A percentile compares a stretch with the other conserved stretches of the same genome.
These are phyloP conservation scores for Laetiporus sulphureus DNA, from an alignment of 1,284 basidiomycete genomes.

Conservation along the genomic window DNA sequence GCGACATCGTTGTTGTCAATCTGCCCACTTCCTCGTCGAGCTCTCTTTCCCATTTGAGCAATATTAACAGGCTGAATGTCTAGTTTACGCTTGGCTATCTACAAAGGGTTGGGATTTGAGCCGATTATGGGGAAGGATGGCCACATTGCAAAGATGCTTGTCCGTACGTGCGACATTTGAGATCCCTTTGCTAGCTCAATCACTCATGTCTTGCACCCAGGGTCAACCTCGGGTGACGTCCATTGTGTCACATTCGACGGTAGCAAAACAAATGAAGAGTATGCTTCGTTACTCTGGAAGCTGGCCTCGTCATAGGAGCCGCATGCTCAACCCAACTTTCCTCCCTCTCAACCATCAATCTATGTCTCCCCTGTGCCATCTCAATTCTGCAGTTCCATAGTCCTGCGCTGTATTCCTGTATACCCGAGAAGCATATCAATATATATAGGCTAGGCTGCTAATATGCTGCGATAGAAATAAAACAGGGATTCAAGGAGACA, in stretches of 20 bases:
- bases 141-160: constrained; percentile 49
- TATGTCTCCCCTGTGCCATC: background rate
- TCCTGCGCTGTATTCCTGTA: background rate
- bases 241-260: constrained; percentile 34
- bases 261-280: constrained; percentile 25
- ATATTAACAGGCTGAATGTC: constrained; percentile 1
- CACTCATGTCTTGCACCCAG: constrained; percentile 31
- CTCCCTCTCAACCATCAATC: no score
- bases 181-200: background rate
- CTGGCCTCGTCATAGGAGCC: constrained; percentile 49
- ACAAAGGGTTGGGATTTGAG: constrained; percentile 64
- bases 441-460: background rate
- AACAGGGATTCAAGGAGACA: no score
- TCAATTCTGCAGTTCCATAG: background rate
- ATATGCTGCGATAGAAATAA: no score
- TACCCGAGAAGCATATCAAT: background rate
- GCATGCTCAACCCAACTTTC: no score
- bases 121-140: constrained; percentile 50
- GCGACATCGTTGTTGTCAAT: background rate
- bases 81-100: constrained; percentile 61
- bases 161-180: constrained; percentile 43
- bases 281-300: constrained; percentile 46
- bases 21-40: no score
- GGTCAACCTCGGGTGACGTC: constrained; percentile 56
- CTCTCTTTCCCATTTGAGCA: background rate